A percentile compares a stretch with the other conserved stretches of the same genome.
Evolutionary conservation across 345 rosid genomes (phyloP).

Genomic region (Hevea brasiliensis): DNA sequence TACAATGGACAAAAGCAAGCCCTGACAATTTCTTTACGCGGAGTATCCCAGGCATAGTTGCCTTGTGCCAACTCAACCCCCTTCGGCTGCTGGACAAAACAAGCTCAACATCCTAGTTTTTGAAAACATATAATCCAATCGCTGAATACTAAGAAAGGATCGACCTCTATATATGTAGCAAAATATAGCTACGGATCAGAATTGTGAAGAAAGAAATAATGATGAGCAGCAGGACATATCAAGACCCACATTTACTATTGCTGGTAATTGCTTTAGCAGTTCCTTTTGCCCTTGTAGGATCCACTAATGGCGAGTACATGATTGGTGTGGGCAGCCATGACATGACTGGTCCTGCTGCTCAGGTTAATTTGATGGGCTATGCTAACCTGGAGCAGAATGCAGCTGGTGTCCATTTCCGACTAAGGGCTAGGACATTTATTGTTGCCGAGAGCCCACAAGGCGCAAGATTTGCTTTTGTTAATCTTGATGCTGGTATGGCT

Average conservation of each 20-base stretch:
- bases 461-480: constrained; percentile 56
- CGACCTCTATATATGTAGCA: constrained; percentile 9
- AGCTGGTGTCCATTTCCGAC: constrained; percentile 59
- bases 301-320: constrained; percentile 35
- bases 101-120: not conserved
- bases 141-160: constrained; percentile 19
- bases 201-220: not conserved
- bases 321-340: constrained; percentile 58
- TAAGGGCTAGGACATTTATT: constrained; percentile 52
- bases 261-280: constrained; percentile 2
- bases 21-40: constrained; percentile 5
- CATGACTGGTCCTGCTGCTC: constrained; percentile 64
- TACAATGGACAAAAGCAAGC: constrained; percentile 29
- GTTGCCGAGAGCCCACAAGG: constrained; percentile 43
- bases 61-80: constrained; percentile 20
- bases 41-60: constrained; percentile 26
- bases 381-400: constrained; percentile 48
- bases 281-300: constrained; percentile 2
- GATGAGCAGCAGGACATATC: not conserved
- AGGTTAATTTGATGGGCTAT: constrained; percentile 64
- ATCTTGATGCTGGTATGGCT: constrained; percentile 66
- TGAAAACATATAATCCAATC: constrained; percentile 2
- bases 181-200: not conserved
- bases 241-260: not conserved
- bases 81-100: constrained; percentile 8